Base-by-base conservation (phyloP, 805 yeast species). In the Candida sanyiensis region DNA sequence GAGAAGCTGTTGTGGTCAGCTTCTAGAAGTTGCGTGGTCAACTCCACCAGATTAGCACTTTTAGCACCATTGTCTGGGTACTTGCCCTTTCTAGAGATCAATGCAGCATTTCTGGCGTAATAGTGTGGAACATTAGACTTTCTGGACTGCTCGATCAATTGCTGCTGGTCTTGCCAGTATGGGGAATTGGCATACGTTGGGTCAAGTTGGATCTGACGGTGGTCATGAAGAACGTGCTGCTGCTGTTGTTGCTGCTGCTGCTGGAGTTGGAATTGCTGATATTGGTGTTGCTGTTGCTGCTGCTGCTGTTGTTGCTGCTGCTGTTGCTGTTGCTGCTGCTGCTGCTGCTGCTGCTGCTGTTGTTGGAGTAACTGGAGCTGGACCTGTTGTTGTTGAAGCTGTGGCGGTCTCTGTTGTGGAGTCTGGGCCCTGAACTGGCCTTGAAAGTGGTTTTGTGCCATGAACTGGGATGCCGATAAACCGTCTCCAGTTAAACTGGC, bases 81-180 rank as follows among this genome's bases (percentile, higher is more conserved):
- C 30, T 56, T 55, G 22, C 44, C 33, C 46, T 53, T 50, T 52
- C 82, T 66, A 1, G 83, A 80, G 39, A 76, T 68, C 11, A 78
- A 66, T 6, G 95, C 95, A 21, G 87, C 88, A 46, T 78, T 77
- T 43, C 95, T 72, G 4, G 96, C 96, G 62, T 84, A 86, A 54
- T 72, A 80, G 61, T 86, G 95, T 4, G 94, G 84, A 19, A 73
- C 59, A 50, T 73, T 75, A 22, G 84, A 72, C 45, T 67, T 72
- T 57, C 93, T 73, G 5, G 93, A 81, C 35, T 82, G 59, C 45
- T 78, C 86, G 21, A 77, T 80, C 42, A 87, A 68, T 56, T 80
- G 87, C 33, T 68, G 63, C 62, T 86, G 95, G 56, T 83, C 89
- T 58, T 79, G 83, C 95, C 95, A 86, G 51, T 72, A 71, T 7